Percentiles rank a stretch among this genome's conserved stretches.
Conservation (phyloP, 2,329 filamentous ascomycete species). For the Teratosphaeria zuluensis region DNA sequence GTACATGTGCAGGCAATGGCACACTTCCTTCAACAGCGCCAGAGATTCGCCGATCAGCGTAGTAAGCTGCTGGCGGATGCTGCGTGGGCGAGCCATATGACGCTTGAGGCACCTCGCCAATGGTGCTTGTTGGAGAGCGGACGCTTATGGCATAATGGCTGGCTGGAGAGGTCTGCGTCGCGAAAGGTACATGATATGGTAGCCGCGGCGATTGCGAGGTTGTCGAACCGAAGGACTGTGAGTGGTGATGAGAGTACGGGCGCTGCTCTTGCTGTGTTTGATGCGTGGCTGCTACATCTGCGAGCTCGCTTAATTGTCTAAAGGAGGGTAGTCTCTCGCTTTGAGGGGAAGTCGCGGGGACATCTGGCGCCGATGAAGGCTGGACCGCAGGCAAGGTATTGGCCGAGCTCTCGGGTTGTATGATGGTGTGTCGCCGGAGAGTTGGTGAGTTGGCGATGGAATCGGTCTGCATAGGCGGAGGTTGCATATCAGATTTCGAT, state of each 20-base stretch:
- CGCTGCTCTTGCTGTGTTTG: conserved; percentile 10
- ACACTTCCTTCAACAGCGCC: conserved; percentile 4
- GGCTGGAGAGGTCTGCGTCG: conserved; percentile 19
- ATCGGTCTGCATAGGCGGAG: neutral
- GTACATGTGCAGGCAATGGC: neutral
- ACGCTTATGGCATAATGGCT: conserved; percentile 10
- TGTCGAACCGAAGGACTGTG: conserved; percentile 20
- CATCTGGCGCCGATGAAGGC: conserved; percentile 11
- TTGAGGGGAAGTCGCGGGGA: conserved; percentile 12
- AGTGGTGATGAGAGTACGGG: conserved; percentile 15
- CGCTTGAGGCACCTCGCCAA: conserved; percentile 11
- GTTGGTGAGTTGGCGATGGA: conserved; percentile 15
- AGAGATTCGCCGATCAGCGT: conserved; percentile 14
- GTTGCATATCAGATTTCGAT: neutral
- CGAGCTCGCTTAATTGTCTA: conserved; percentile 23
- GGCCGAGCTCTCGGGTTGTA: neutral
- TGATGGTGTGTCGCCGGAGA: conserved; percentile 12
- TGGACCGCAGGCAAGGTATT: conserved; percentile 19
- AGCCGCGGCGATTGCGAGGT: conserved; percentile 19
- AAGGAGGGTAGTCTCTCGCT: conserved; percentile 24
- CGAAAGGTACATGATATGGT: conserved; percentile 14
- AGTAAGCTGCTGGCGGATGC: conserved; percentile 11
- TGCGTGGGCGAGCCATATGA: conserved; percentile 18
- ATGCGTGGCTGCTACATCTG: conserved; percentile 18
- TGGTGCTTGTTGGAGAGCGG: conserved; percentile 18